Evolutionary conservation across 768 basidiomycete genomes (phyloP), one percentile per base, ranked within the genome.

Genomic region (Baorangia bicolor): DNA sequence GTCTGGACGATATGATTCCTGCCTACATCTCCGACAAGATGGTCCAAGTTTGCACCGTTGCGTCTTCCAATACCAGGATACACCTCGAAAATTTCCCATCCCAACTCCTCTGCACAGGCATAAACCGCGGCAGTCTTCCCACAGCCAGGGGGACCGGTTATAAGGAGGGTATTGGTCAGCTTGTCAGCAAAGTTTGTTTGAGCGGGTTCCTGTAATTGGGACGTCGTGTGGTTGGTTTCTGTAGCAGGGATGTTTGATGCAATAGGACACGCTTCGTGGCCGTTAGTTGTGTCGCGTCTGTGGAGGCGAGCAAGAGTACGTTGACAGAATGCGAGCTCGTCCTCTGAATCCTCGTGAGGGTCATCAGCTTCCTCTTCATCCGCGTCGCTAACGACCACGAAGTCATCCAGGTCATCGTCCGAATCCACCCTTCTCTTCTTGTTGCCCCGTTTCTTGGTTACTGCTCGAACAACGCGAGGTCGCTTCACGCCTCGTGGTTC

Each of bases 51-150:
- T 25, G 84, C 77, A 7, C 90, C 91, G 56, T 84, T 90, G 34
- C 97, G 83, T 65, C 83, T 90, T n/a, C 94, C 94, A 49, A 95
- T 86, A 3, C 97, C 97, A 25, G 97, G 92, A 73, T 94, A 90
- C 13, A 98, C 94, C 70, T 99, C 97, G 65, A 98, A 97, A 13
- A 98, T 85, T 47, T 95, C 92, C 92, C 92, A 99, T 14, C 87
- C 92, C 33, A 99, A 78, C 73, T 99, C 96, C 51, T 86, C 84
- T 5, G 94, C 93, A 66, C 94, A 95, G 0, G 96, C 94, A 72
- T 97, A 94, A 2, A 97, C 88, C 21, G 92, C 82, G 2, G 92
- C 87, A 6, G 94, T 95, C 75, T 99, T 99, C 31, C 97, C 97
- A 50, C 78, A 79, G 12, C 95, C 96, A 31, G 81, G 73, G 1